phyloP scores from a whole-genome alignment of 495 filamentous ascomycete species.

The Cladorrhinum samala region DNA sequence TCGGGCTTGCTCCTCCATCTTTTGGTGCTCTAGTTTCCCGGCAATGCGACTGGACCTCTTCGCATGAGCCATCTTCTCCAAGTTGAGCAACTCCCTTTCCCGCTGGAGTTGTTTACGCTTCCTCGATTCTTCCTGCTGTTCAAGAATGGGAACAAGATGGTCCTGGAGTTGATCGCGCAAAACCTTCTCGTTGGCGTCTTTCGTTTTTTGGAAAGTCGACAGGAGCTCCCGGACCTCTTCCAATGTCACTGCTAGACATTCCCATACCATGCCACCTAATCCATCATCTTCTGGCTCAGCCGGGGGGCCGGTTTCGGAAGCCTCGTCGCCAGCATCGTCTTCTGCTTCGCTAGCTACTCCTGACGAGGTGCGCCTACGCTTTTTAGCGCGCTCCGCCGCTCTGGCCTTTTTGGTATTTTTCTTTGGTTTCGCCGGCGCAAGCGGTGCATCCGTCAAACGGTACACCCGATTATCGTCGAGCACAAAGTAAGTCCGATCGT shows the following conservation, averaged over 20 bases:
- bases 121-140: constrained; percentile 71
- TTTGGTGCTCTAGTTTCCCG: constrained; percentile 70
- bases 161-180: constrained; percentile 62
- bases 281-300: constrained; percentile 50
- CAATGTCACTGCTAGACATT: constrained; percentile 77
- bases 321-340: constrained; percentile 47
- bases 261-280: constrained; percentile 75
- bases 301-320: constrained; percentile 24
- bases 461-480: constrained; percentile 94
- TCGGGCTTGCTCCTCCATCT: constrained; percentile 59
- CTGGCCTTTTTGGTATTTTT: constrained; percentile 69
- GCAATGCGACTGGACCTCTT: constrained; percentile 89
- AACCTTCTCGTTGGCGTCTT: constrained; percentile 74
- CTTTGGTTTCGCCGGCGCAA: constrained; percentile 60
- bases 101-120: constrained; percentile 61
- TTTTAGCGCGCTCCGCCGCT: constrained; percentile 60
- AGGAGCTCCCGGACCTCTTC: constrained; percentile 71
- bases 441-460: constrained; percentile 65
- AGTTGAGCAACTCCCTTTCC: constrained; percentile 71
- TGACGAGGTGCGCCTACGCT: constrained; percentile 61
- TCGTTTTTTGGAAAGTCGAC: constrained; percentile 60
- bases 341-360: constrained; percentile 46
- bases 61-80: constrained; percentile 82
- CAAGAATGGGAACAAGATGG: constrained; percentile 75
- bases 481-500: constrained; percentile 81